Conservation (phyloP, 1,284 basidiomycete genomes). For the Boletellus deceptivus region DNA sequence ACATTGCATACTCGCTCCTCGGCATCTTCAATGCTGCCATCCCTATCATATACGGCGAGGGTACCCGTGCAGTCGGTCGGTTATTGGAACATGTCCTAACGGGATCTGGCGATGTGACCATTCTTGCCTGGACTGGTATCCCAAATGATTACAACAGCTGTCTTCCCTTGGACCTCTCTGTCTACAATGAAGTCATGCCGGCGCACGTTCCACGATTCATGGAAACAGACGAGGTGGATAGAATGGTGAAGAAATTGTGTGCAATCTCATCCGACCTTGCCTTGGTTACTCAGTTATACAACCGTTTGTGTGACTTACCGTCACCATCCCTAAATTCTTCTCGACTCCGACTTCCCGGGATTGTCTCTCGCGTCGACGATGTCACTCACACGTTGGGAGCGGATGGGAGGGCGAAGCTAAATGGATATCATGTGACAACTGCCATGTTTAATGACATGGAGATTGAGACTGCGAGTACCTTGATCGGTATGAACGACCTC, state of each 20-base stretch:
- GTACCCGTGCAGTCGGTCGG: slow-evolving; percentile 8
- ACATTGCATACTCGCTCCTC: not conserved
- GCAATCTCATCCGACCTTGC: not conserved
- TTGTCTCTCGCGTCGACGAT: slow-evolving; percentile 3
- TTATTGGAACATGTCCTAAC: slow-evolving; percentile 10
- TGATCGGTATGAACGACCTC: not conserved
- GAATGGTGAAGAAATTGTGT: not conserved
- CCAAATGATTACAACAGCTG: slow-evolving; percentile 7
- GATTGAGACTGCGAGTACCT: slow-evolving; percentile 2
- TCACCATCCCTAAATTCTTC: not conserved
- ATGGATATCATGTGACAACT: slow-evolving; percentile 2
- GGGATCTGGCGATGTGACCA: slow-evolving; percentile 6
- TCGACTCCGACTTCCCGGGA: slow-evolving; percentile 4
- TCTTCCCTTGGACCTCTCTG: slow-evolving; percentile 7
- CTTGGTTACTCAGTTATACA: not conserved
- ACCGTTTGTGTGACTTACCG: not conserved
- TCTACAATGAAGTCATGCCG: not conserved
- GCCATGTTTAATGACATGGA: not conserved
- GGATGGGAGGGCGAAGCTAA: not conserved
- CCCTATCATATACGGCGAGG: not conserved
- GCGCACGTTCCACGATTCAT: slow-evolving; percentile 3
- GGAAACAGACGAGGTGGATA: not conserved
- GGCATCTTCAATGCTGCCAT: not conserved
- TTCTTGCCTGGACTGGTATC: slow-evolving; percentile 11
- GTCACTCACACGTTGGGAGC: not conserved